Base-by-base conservation (phyloP, 2,329 filamentous ascomycete species). In the Ceratocystis cacaofunesta region DNA sequence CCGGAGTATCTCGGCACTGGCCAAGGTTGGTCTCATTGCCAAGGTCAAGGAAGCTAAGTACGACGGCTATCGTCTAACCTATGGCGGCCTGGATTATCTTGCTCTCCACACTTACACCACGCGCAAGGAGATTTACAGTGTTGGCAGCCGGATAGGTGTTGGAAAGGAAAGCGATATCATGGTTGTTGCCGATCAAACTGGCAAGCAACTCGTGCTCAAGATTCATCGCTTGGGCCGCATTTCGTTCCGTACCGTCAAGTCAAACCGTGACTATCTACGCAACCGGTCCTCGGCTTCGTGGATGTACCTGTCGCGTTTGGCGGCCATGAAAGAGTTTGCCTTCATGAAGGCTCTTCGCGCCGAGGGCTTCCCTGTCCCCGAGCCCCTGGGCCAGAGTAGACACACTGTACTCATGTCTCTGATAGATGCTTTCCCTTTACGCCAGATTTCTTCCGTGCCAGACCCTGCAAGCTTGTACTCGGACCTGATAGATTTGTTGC, bases 101-200 rank as follows among this genome's bases (percentile, higher is more conserved):
- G 90, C 94, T 17, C 82, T 99, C 64, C 91, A 97, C 76, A 86
- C 90, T 0, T 87, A 97, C 74, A 87, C 92, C 66, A 88, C 89
- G 71, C 81, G 85, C 69, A 87, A 88, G 70, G 83, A 82, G 65
- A 83, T 97, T 50, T 97, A 95, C 81, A 95, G 89, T 70, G 90
- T 97, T 3, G 94, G 94, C 64, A 94, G 88, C 75, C 89, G 95
- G 72, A 90, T 99, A 69, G 94, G 95, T 61, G 92, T 97, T 2
- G 94, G 94, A 64, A 99, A 99, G 75, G 94, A 99, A 77, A 95
- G 90, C 70, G 94, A 99, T 73, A 97, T 99, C 72, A 89, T 95
- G 75, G 87, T 97, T 66, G 92, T 96, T 61, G 92, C 94, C 65
- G 85, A 91, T 71, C 81, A 90, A 63, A 82, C 81, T 5, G 91